Percentiles rank a stretch among this genome's conserved stretches.
Evolutionary conservation across 495 filamentous ascomycete species (phyloP).

Genomic region (Staphylotrichum tortipilum): DNA sequence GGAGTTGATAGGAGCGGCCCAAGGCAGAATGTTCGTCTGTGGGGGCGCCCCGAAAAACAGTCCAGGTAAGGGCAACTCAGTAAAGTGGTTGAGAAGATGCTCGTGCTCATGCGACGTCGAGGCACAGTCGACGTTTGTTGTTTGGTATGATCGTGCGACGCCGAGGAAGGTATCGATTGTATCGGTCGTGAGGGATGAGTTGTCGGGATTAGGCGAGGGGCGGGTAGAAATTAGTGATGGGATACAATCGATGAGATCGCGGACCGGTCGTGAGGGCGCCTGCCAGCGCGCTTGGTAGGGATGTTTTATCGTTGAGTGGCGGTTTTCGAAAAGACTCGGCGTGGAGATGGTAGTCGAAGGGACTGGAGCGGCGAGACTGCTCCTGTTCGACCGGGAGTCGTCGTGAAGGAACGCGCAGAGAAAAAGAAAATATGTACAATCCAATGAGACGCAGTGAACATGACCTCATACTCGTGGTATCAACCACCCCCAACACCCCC

Average conservation of each 20-base stretch:
- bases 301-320: not conserved
- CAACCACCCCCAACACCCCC: not conserved
- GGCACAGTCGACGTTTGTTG: no score
- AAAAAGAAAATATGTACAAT: slow-evolving; percentile 28
- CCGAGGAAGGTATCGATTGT: not conserved
- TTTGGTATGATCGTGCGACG: not conserved
- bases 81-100: no score
- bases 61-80: no score
- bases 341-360: not conserved
- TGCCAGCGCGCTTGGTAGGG: not conserved
- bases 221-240: not conserved
- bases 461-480: slow-evolving; percentile 14
- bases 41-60: no score
- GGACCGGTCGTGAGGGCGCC: not conserved
- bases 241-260: slow-evolving; percentile 12
- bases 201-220: not conserved
- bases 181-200: not conserved
- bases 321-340: not conserved
- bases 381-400: not conserved
- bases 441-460: slow-evolving; percentile 11
- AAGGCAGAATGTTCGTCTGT: no score
- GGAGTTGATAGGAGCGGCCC: not conserved
- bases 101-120: no score
- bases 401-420: slow-evolving; percentile 3
- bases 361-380: not conserved